Percentiles rank a stretch among this genome's conserved stretches.
Conservation (phyloP, 228 moss, liverwort and hornwort species). For the Sphagnum magellanicum region DNA sequence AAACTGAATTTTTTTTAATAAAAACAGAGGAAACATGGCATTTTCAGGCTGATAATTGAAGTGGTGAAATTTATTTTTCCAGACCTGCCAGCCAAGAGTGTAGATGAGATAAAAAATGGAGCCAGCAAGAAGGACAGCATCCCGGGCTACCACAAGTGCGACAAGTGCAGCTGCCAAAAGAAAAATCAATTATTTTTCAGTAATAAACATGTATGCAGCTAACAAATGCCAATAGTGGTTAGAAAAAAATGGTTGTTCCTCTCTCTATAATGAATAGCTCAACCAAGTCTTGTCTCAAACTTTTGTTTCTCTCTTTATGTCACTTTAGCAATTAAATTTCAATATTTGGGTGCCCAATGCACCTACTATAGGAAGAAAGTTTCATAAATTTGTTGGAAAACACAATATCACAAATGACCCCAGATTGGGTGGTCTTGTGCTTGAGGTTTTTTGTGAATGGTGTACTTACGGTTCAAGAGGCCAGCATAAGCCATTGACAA, state of each 20-base stretch:
- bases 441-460: background rate
- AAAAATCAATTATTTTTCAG: constrained; percentile 8
- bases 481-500: constrained; percentile 85
- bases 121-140: constrained; percentile 82
- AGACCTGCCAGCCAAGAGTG: constrained; percentile 85
- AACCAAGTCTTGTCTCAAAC: background rate
- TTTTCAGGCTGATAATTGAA: too few relatives aligned
- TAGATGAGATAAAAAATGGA: constrained; percentile 76
- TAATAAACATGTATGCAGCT: background rate
- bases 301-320: too few relatives aligned
- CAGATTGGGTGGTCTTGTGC: background rate
- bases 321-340: too few relatives aligned
- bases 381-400: too few relatives aligned
- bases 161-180: constrained; percentile 88
- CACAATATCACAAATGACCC: background rate
- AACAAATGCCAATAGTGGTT: background rate
- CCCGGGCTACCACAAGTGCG: constrained; percentile 92
- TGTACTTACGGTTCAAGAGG: constrained; percentile 81
- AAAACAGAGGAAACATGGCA: too few relatives aligned
- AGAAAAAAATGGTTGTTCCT: too few relatives aligned
- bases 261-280: background rate
- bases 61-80: background rate
- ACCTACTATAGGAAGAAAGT: too few relatives aligned
- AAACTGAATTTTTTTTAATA: too few relatives aligned
- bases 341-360: too few relatives aligned